phyloP scores from a whole-genome alignment of 2,329 filamentous ascomycete genomes.

The Alternaria sp. region DNA sequence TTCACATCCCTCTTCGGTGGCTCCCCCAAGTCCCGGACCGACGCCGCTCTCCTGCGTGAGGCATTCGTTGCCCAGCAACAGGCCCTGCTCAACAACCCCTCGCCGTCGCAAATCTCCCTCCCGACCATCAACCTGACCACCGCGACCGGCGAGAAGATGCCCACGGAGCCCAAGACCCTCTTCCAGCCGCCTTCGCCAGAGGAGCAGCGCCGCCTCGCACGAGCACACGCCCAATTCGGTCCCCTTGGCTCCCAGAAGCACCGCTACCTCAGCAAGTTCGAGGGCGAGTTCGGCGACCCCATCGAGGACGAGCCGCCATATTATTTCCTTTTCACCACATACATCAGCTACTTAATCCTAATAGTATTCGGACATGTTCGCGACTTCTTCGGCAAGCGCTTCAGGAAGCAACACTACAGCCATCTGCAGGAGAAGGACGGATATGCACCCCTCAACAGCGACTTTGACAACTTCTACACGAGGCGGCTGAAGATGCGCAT shows the following conservation, averaged over 20 bases:
- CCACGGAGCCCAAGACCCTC: conserved; percentile 76
- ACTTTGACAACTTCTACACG: conserved; percentile 99
- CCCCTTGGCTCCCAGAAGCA: conserved; percentile 81
- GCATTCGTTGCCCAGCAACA: conserved; percentile 66
- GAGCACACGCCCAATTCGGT: conserved; percentile 88
- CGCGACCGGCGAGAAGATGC: conserved; percentile 76
- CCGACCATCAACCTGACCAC: conserved; percentile 93
- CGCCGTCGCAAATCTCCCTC: conserved; percentile 73
- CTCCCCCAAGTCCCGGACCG: conserved; percentile 73
- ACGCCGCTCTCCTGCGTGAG: conserved; percentile 69
- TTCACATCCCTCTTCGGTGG: conserved; percentile 83
- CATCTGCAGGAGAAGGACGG: conserved; percentile 83
- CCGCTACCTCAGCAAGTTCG: conserved; percentile 86
- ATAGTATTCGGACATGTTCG: conserved; percentile 94
- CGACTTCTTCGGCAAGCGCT: conserved; percentile 97
- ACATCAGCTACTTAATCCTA: conserved; percentile 95
- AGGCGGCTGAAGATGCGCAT: conserved; percentile 90
- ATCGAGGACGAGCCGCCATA: conserved; percentile 96
- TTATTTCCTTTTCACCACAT: conserved; percentile 95
- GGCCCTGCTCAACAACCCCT: conserved; percentile 67
- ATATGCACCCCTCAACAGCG: conserved; percentile 93
- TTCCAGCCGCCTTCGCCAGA: conserved; percentile 88
- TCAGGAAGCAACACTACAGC: conserved; percentile 84
- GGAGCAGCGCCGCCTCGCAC: conserved; percentile 76
- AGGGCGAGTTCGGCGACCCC: conserved; percentile 80